Conservation (phyloP, 306 rosid genomes). For the Prinsepia uniflora region DNA sequence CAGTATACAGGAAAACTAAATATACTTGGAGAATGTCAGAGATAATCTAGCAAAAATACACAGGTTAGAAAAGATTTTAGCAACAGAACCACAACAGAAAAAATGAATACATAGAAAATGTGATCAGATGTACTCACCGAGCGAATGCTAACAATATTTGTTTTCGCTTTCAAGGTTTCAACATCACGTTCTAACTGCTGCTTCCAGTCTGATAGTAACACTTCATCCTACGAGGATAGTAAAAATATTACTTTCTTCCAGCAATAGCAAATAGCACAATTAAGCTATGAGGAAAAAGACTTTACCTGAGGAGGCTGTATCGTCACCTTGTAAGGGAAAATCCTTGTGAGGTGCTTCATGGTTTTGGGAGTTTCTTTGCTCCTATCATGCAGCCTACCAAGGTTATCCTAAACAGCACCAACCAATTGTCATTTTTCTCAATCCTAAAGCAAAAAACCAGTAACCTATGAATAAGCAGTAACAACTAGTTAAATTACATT, state of each 20-base stretch:
- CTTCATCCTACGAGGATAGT: constrained; percentile 56
- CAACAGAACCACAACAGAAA: not conserved
- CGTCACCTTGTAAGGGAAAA: constrained; percentile 84
- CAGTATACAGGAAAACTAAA: not conserved
- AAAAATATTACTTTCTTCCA: not conserved
- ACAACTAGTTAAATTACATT: not conserved
- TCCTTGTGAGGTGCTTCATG: constrained; percentile 68
- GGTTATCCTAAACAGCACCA: constrained; percentile 58
- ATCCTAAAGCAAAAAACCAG: not conserved
- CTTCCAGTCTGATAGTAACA: constrained; percentile 81
- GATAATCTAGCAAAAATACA: not conserved
- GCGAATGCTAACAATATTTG: constrained; percentile 68
- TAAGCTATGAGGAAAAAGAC: constrained; percentile 10
- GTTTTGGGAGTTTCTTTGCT: constrained; percentile 82
- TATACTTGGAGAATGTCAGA: not conserved
- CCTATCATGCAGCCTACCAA: constrained; percentile 74
- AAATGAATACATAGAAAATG: not conserved
- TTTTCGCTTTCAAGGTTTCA: constrained; percentile 77
- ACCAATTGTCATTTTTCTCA: constrained; percentile 6
- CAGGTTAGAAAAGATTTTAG: no score
- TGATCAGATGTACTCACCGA: constrained; percentile 49
- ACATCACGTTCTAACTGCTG: constrained; percentile 73
- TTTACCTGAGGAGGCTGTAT: constrained; percentile 87
- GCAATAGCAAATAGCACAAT: constrained; percentile 12
- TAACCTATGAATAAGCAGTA: not conserved